Evolutionary conservation across 371 early-diverging fungal species (phyloP), one percentile per base, ranked within the genome.

Genomic region (Blakeslea trispora): DNA sequence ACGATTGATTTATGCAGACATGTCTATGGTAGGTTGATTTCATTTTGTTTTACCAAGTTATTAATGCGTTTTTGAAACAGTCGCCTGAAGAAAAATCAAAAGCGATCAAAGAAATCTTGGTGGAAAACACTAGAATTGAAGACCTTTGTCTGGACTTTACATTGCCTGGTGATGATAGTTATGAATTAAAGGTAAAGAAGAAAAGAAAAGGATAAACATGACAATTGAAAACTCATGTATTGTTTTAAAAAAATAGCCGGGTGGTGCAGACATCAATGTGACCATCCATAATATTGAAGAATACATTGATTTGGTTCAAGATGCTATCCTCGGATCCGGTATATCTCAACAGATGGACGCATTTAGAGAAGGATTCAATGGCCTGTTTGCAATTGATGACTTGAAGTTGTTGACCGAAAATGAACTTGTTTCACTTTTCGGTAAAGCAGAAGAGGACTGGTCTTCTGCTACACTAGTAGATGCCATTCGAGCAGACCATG

Each of bases 401-500:
- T 62, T 95, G 59, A 63, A 75, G 18, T 69, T 85, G 17, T 90
- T 95, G 63, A 79, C 86, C 2, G 72, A 85, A 0, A 67, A 74
- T 21, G 98, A 97, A 66, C 68, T 96, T 1, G 82, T 83, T 9
- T 54, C 79, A 6, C 53, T 97, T 22, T 81, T 91, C 63, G 89
- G 91, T 19, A 71, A 68, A 37, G 62, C 77, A 7, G 76, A 75
- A 0, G 93, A 93, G 58, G 92, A 94, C 53, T 97, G 97, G 97
- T 73, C 77, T n/a, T 64, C 71, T 51, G 71, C 80, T 35, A 84
- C 87, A 79, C 69, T 97, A 24, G 60, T 69, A 5, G 88, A 87
- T 50, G 54, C 84, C 17, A 83, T 96, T 53, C 88, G 89, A 66
- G 90, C 92, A 1, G 95, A 95, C 57, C 95, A 95, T 63, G 96